Conservation (phyloP, 139 green algal species). For the Micromonas pusilla region DNA sequence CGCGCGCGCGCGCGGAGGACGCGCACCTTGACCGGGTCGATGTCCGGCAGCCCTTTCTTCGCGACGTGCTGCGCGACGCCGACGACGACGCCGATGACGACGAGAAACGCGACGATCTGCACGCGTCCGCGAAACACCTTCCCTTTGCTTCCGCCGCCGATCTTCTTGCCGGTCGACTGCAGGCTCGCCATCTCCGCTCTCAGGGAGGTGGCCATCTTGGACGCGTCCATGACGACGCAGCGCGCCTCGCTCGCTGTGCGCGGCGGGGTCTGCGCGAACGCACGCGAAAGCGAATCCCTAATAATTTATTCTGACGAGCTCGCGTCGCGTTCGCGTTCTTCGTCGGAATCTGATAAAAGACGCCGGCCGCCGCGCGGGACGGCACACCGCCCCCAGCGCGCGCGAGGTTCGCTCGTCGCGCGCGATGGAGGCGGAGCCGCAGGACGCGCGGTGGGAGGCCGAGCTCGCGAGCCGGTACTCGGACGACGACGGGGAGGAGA, state of each 20-base stretch:
- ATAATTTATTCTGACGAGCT: too few relatives aligned
- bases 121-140: not conserved
- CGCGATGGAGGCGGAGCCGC: not conserved
- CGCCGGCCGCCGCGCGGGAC: too few relatives aligned
- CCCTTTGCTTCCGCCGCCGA: not conserved
- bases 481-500: constrained; percentile 31
- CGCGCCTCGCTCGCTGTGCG: too few relatives aligned
- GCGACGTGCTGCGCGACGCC: not conserved
- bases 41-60: not conserved
- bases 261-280: too few relatives aligned
- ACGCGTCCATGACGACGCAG: too few relatives aligned
- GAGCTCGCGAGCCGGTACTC: not conserved
- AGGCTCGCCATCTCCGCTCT: too few relatives aligned
- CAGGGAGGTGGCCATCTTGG: too few relatives aligned
- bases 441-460: not conserved
- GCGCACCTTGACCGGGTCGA: constrained; percentile 10
- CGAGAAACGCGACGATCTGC: not conserved
- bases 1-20: not conserved
- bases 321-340: too few relatives aligned
- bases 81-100: not conserved
- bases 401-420: too few relatives aligned
- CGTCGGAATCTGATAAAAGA: too few relatives aligned
- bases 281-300: too few relatives aligned
- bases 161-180: not conserved
- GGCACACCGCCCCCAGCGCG: too few relatives aligned